Evolutionary conservation across 306 rosid species (phyloP).

Genomic region (Casuarina cunninghamiana): DNA sequence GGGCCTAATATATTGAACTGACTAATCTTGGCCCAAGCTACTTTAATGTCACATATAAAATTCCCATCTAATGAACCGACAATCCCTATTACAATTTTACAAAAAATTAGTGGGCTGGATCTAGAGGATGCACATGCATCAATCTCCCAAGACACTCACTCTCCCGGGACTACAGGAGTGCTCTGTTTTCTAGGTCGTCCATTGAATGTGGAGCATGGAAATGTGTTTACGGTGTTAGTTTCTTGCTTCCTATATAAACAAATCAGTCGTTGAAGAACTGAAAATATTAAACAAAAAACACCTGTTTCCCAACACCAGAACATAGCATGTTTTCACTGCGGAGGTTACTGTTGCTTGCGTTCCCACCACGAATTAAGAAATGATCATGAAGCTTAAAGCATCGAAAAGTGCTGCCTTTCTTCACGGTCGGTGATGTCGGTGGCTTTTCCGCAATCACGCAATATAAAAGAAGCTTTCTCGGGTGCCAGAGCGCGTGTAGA

Average conservation of each 20-base stretch:
- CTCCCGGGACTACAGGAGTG: neutral
- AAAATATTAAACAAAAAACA: neutral
- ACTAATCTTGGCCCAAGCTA: too few species aligned
- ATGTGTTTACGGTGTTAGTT: neutral
- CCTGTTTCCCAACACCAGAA: neutral
- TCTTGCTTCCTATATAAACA: neutral
- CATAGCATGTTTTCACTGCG: neutral
- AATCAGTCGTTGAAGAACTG: neutral
- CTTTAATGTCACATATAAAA: too few species aligned
- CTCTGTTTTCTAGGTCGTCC: neutral
- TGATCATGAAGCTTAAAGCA: neutral
- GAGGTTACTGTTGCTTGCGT: neutral
- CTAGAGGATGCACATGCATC: too few species aligned
- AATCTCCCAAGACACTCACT: too few species aligned
- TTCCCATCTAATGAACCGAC: too few species aligned
- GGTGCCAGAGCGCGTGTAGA: neutral
- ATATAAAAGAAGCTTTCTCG: neutral
- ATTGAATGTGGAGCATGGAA: neutral
- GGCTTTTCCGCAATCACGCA: neutral
- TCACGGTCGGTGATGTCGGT: slow-evolving; percentile 17
- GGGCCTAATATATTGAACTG: too few species aligned
- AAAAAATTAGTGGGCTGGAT: too few species aligned
- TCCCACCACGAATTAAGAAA: neutral
- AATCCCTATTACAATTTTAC: too few species aligned
- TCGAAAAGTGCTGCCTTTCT: neutral